Evolutionary conservation across 2,329 filamentous ascomycete species (phyloP), one percentile per base, ranked within the genome.

Genomic region (Botrytis hyacinthi): DNA sequence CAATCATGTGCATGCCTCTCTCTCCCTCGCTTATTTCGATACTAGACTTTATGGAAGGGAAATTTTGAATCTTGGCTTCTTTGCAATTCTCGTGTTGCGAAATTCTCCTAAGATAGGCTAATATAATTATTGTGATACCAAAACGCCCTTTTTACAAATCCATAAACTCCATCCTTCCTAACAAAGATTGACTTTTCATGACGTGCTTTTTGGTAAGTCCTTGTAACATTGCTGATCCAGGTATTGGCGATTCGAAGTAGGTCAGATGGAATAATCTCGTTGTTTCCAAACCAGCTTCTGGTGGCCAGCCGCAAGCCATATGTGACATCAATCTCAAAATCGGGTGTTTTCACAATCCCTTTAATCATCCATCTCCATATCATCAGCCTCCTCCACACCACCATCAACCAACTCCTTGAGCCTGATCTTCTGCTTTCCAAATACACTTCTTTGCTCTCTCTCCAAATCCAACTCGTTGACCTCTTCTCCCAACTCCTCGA

Each of bases 401-500:
- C 72, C 72, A 37, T 69, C 67, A 75, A 81, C 83, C 71, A 82
- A 75, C 62, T 82, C 80, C 79, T 74, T 80, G 54, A 61, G 65
- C 78, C 77, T 83, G 81, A 78, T 81, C 83, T 82, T 81, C 77
- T 78, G 81, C 78, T 84, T 83, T 46, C 81, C 81, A 77, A 82
- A 82, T 71, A 82, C 78, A 76, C 81, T 82, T 73, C 77, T 74
- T 73, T 79, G 77, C 76, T 81, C 73, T 78, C 74, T 77, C 81
- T 88, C 84, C 80, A 88, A 83, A 77, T 86, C 86, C 79, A 91
- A 83, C 74, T 85, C 83, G 79, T 86, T 79, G 7, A 76, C 74
- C 74, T 77, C 75, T 74, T 80, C 75, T 77, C 75, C 76, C 80
- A 87, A 84, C 80, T 88, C 84, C 78, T 88, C 88, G 79, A 92